phyloP scores from a whole-genome alignment of 805 yeast species.

The Ogataea ramenticola region DNA sequence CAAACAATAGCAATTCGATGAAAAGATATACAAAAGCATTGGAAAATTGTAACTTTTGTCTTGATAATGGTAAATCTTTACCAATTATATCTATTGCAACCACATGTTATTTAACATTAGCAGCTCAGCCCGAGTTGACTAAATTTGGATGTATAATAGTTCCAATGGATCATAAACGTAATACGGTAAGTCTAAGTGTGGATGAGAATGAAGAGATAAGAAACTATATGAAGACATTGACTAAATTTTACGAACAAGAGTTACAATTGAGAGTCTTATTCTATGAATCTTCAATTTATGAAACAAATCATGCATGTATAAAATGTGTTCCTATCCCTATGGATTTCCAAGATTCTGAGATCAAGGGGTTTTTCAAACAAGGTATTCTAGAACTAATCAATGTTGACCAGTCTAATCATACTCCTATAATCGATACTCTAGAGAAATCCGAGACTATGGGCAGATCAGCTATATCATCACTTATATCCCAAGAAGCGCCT shows the following conservation, averaged over 20 bases:
- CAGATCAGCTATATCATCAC: slow-evolving; percentile 20
- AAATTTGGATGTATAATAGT: slow-evolving; percentile 30
- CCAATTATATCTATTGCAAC: slow-evolving; percentile 27
- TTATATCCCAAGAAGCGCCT: slow-evolving; percentile 40
- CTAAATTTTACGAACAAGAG: slow-evolving; percentile 30
- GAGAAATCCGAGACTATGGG: slow-evolving; percentile 15
- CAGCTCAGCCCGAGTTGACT: slow-evolving; percentile 33
- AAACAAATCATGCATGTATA: slow-evolving; percentile 31
- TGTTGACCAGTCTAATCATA: slow-evolving; percentile 32
- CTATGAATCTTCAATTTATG: slow-evolving; percentile 34
- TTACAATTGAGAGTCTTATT: slow-evolving; percentile 31
- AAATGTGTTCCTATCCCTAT: slow-evolving; percentile 37
- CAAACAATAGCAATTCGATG: slow-evolving; percentile 19
- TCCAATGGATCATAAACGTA: slow-evolving; percentile 33
- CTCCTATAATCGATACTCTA: slow-evolving; percentile 31
- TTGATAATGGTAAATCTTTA: slow-evolving; percentile 20
- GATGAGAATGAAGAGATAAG: slow-evolving; percentile 37
- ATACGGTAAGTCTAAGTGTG: slow-evolving; percentile 33
- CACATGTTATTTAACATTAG: slow-evolving; percentile 28
- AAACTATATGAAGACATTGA: slow-evolving; percentile 34
- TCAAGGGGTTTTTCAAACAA: slow-evolving; percentile 35
- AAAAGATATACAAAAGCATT: slow-evolving; percentile 22
- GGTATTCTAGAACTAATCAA: slow-evolving; percentile 29
- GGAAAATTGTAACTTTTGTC: slow-evolving; percentile 31
- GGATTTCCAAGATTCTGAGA: slow-evolving; percentile 16